A percentile compares a stretch with the other conserved stretches of the same genome.
These are phyloP conservation scores for Rosa hybrid DNA, from an alignment of 331 rosid genomes.

Conservation along the genomic window DNA sequence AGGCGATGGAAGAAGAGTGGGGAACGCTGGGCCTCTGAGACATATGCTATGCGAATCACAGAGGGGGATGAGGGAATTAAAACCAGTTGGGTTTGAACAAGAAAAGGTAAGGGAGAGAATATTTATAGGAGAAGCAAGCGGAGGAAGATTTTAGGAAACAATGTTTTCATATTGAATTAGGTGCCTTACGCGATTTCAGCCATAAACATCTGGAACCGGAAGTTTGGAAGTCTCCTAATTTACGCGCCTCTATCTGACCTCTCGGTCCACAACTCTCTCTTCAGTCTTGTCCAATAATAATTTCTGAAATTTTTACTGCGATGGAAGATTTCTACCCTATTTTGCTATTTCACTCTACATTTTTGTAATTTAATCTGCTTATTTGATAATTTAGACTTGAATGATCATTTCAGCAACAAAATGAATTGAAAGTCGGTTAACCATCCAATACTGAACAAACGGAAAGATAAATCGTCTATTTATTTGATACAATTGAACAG, in stretches of 20 bases:
- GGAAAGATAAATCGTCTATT: no score
- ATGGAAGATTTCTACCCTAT: not conserved
- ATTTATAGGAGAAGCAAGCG: slow-evolving; percentile 39
- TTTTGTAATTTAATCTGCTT: no score
- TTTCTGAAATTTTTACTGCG: not conserved
- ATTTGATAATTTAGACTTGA: no score
- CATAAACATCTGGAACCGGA: not conserved
- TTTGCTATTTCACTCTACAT: not conserved
- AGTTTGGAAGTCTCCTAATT: not conserved
- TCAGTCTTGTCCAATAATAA: not conserved
- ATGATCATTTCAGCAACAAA: no score
- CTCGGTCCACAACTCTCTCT: not conserved
- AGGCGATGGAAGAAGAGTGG: slow-evolving; percentile 76
- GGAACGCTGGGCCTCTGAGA: slow-evolving; percentile 77
- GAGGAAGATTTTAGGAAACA: not conserved
- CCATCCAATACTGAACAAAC: no score
- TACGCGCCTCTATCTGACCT: not conserved
- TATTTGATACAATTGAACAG: no score
- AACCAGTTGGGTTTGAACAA: slow-evolving; percentile 6
- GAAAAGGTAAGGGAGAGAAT: not conserved
- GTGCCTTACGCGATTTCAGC: slow-evolving; percentile 15
- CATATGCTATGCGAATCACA: slow-evolving; percentile 52
- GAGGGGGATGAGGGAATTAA: not conserved
- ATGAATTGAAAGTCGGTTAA: no score
- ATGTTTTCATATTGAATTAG: not conserved